phyloP scores from a whole-genome alignment of 345 rosid species.

The Excoecaria cochinchinensis region DNA sequence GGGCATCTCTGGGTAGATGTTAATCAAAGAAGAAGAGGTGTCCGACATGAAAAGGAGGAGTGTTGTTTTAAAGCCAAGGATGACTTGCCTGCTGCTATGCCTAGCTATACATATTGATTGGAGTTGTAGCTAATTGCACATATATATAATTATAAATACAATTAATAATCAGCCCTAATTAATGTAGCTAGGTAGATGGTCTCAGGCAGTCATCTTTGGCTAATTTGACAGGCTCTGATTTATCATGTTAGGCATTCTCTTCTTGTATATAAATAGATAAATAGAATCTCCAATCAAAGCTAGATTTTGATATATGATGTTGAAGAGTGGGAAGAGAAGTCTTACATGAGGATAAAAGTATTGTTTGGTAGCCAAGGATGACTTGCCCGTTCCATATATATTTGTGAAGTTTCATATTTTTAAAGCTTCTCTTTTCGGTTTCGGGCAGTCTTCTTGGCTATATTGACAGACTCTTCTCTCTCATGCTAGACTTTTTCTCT shows the following conservation, averaged over 20 bases:
- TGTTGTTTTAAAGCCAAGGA: constrained; percentile 18
- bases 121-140: background rate
- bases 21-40: constrained; percentile 4
- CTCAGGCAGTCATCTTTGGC: constrained; percentile 17
- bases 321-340: background rate
- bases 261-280: background rate
- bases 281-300: background rate
- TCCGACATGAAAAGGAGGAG: constrained; percentile 8
- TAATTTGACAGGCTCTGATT: constrained; percentile 11
- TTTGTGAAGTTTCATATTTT: background rate
- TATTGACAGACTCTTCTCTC: background rate
- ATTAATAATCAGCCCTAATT: background rate
- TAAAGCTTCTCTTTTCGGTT: background rate
- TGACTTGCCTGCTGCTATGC: constrained; percentile 9
- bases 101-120: background rate
- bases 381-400: background rate
- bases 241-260: background rate
- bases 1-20: too few relatives aligned
- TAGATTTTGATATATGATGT: background rate
- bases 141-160: background rate
- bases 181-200: background rate
- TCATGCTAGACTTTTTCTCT: background rate
- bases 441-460: background rate
- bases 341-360: too few relatives aligned
- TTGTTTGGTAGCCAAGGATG: background rate